Evolutionary conservation across 306 rosid species (phyloP).

Genomic region (Cicer chorassanicum): DNA sequence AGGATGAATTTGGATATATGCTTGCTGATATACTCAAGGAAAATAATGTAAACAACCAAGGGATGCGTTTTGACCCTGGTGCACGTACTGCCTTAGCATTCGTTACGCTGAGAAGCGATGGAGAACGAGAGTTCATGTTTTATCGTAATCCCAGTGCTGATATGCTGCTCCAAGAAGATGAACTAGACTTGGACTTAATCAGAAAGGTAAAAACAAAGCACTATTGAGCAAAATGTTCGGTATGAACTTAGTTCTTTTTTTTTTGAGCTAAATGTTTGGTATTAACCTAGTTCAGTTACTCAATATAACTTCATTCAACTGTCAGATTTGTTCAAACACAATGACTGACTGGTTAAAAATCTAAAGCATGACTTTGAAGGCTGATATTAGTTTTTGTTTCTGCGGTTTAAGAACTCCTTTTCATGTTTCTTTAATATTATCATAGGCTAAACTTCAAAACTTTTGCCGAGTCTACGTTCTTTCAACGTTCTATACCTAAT

Average conservation of each 20-base stretch:
- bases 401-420: slow-evolving; percentile 25
- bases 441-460: slow-evolving; percentile 19
- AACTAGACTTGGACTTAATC: slow-evolving; percentile 75
- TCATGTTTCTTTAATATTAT: slow-evolving; percentile 25
- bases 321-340: slow-evolving; percentile 14
- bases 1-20: slow-evolving; percentile 98
- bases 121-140: slow-evolving; percentile 99
- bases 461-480: slow-evolving; percentile 22
- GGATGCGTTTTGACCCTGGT: slow-evolving; percentile 88
- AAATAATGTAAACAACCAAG: slow-evolving; percentile 81
- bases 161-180: slow-evolving; percentile 87
- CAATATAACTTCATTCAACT: slow-evolving; percentile 1
- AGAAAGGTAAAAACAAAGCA: slow-evolving; percentile 63
- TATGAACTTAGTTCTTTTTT: background rate
- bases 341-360: slow-evolving; percentile 9
- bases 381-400: slow-evolving; percentile 30
- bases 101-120: slow-evolving; percentile 84
- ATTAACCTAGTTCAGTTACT: slow-evolving; percentile 13
- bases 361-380: slow-evolving; percentile 2
- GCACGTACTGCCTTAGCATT: slow-evolving; percentile 98
- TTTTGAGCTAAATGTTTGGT: too few species aligned
- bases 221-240: slow-evolving; percentile 20
- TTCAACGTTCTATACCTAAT: slow-evolving; percentile 26
- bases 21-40: slow-evolving; percentile 87
- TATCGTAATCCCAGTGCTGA: slow-evolving; percentile 98